These are phyloP conservation scores for Phytophthora boehmeriae DNA, from an alignment of 352 stramenopile species.

Conservation along the genomic window DNA sequence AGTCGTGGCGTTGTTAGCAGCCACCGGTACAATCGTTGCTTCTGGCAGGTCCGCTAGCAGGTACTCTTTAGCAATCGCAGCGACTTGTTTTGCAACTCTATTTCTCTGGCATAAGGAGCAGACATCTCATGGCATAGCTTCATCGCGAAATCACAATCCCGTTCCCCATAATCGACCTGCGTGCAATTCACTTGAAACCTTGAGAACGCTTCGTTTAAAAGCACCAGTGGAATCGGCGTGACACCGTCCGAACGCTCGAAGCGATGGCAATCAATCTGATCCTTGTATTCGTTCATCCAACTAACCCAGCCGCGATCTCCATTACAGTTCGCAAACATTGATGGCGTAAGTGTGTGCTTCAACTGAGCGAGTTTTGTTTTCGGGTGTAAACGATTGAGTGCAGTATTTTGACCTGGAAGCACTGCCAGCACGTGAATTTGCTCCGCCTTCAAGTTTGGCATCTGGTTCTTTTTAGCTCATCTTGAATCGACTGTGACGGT, in stretches of 20 bases:
- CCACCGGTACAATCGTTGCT: background rate
- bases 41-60: slow-evolving; percentile 5
- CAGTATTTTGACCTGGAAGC: no score
- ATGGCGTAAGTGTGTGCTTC: slow-evolving; percentile 14
- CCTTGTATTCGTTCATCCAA: slow-evolving; percentile 19
- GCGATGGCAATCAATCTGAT: slow-evolving; percentile 19
- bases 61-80: slow-evolving; percentile 12
- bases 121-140: slow-evolving; percentile 14
- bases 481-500: no score
- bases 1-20: slow-evolving; percentile 7
- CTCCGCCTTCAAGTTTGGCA: no score
- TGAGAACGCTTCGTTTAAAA: slow-evolving; percentile 19
- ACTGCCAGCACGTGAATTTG: no score
- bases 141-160: slow-evolving; percentile 18
- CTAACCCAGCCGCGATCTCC: slow-evolving; percentile 14
- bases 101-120: slow-evolving; percentile 15
- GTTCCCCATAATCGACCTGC: slow-evolving; percentile 8
- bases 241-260: slow-evolving; percentile 7
- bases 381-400: no score
- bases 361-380: slow-evolving; percentile 19
- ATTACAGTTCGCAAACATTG: slow-evolving; percentile 20
- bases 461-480: no score
- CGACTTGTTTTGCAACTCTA: slow-evolving; percentile 7
- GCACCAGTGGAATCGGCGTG: slow-evolving; percentile 14
- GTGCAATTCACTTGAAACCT: slow-evolving; percentile 17